These are phyloP conservation scores for Plasmodium inui DNA, from an alignment of 169 alveolate genomes.

Conservation along the genomic window DNA sequence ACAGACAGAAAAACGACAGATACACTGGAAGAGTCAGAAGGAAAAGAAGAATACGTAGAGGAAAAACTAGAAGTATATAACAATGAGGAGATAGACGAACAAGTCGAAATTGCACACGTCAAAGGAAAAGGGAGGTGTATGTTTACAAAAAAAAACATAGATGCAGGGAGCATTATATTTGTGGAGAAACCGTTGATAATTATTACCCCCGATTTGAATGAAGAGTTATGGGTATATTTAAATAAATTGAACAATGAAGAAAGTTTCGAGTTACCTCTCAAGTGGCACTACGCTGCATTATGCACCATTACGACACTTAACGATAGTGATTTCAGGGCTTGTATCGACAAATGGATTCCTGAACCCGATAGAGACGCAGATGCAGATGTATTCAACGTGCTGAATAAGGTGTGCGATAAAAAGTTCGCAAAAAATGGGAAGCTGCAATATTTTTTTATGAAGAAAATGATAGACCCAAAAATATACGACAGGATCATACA, in stretches of 20 bases:
- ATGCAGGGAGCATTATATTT: slow-evolving; percentile 87
- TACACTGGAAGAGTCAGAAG: slow-evolving; percentile 4
- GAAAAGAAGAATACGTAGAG: slow-evolving; percentile 48
- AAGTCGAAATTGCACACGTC: slow-evolving; percentile 84
- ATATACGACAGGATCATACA: slow-evolving; percentile 82
- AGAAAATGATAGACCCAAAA: slow-evolving; percentile 79
- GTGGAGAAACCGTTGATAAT: slow-evolving; percentile 87
- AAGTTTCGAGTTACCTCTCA: slow-evolving; percentile 83
- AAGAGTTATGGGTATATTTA: slow-evolving; percentile 80
- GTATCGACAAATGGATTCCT: slow-evolving; percentile 81
- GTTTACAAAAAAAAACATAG: slow-evolving; percentile 80
- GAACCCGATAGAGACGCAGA: slow-evolving; percentile 84
- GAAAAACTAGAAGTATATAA: slow-evolving; percentile 72
- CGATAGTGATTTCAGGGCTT: slow-evolving; percentile 74
- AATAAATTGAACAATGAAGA: slow-evolving; percentile 76
- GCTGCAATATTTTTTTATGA: slow-evolving; percentile 67
- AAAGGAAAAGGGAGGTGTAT: slow-evolving; percentile 89
- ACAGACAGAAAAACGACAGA: neutral
- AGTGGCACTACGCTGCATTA: slow-evolving; percentile 91
- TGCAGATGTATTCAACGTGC: slow-evolving; percentile 80
- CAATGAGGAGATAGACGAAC: slow-evolving; percentile 76
- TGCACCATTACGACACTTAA: slow-evolving; percentile 78
- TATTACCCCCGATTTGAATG: slow-evolving; percentile 82
- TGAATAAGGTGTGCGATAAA: slow-evolving; percentile 80
- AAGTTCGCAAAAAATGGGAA: slow-evolving; percentile 47